Evolutionary conservation across 73 alveolate genomes (phyloP).

Genomic region (Paramecium sexaurelia): DNA sequence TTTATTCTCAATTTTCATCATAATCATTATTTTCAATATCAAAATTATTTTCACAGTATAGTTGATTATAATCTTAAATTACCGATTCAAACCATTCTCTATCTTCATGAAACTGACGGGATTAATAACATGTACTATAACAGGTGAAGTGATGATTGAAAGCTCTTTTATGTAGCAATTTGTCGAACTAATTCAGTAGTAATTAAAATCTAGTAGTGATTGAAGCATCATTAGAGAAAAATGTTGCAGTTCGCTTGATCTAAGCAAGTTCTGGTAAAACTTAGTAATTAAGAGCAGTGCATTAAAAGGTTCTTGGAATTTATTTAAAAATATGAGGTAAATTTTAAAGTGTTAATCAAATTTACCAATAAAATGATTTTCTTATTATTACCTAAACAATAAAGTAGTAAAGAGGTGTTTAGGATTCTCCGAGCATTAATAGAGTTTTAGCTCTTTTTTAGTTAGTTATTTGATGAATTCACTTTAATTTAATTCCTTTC

Average conservation of each 20-base stretch:
- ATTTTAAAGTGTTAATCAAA: not conserved
- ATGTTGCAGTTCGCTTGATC: not conserved
- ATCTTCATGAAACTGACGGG: slow-evolving; percentile 60
- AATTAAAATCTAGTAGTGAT: not conserved
- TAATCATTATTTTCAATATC: too few species aligned
- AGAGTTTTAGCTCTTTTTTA: not conserved
- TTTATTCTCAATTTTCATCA: too few species aligned
- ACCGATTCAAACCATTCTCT: too few species aligned
- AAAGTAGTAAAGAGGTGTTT: not conserved
- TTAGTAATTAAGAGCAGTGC: not conserved
- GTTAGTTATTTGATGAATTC: not conserved
- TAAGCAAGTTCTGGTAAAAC: not conserved
- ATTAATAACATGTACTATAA: slow-evolving; percentile 58
- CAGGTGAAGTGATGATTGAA: too few species aligned
- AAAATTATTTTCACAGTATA: too few species aligned
- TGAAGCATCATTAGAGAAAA: not conserved
- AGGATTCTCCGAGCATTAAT: not conserved
- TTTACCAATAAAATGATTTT: not conserved
- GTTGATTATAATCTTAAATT: too few species aligned
- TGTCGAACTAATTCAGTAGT: not conserved
- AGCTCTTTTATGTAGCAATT: slow-evolving; percentile 58
- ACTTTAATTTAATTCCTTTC: not conserved
- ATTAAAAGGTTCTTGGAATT: not conserved
- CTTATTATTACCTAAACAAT: not conserved
- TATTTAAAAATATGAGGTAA: not conserved